A percentile compares a stretch with the other conserved stretches of the same genome.
These are phyloP conservation scores for Kitagawia praeruptora DNA, from an alignment of 129 eudicot genomes.

Conservation along the genomic window DNA sequence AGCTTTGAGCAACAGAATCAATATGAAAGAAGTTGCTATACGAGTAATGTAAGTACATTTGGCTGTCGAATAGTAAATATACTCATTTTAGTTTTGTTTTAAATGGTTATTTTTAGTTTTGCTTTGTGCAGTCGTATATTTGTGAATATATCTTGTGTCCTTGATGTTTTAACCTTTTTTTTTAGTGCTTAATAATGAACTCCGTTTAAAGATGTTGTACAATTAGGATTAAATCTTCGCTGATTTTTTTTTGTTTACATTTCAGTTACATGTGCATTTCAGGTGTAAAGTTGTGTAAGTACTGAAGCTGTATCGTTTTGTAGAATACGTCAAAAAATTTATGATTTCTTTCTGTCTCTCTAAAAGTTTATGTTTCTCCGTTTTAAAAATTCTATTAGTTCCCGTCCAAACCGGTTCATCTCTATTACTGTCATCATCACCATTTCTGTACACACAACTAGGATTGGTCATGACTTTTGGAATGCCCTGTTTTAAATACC, in stretches of 20 bases:
- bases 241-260: not conserved
- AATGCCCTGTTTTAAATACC: no score
- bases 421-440: no score
- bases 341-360: no score
- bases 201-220: not conserved
- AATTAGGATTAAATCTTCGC: not conserved
- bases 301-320: no score
- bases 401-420: no score
- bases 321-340: no score
- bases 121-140: not conserved
- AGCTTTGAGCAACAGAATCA: constrained; percentile 33
- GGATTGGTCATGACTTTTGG: no score
- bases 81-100: not conserved
- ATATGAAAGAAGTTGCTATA: constrained; percentile 31
- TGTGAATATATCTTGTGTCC: not conserved
- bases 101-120: not conserved
- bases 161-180: not conserved
- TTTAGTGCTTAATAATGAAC: not conserved
- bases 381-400: no score
- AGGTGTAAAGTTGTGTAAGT: no score
- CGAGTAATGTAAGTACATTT: constrained; percentile 38
- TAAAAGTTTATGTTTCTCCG: no score
- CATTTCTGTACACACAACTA: no score
- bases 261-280: no score
- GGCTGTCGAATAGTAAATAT: not conserved